Base-by-base conservation (phyloP, 2,329 filamentous ascomycete species). In the Falciphora oryzae region DNA sequence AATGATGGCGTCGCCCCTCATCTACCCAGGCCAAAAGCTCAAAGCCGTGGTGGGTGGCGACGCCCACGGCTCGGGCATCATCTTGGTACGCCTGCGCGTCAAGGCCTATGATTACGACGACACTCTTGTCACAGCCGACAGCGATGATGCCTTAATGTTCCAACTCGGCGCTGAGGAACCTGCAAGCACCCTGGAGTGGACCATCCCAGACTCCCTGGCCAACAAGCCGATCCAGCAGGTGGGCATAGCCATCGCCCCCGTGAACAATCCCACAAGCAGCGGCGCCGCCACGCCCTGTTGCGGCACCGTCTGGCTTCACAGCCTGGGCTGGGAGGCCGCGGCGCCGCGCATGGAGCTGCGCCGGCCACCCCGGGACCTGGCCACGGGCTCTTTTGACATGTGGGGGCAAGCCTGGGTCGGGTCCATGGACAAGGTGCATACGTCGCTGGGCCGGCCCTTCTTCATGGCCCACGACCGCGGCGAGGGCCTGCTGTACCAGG, bases 401-500 rank as follows among this genome's bases (percentile, higher is more conserved):
- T 75, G 72, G 71, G 68, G 67, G 22, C 67, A 66, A 6, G 68
- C 73, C 32, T 75, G 73, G 68, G 70, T 75, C 25, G 69, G 67
- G 50, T 67, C 68, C 29, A 68, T 69, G 22, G 70, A 71, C 62
- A 62, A 60, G 11, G 70, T 71, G 63, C 64, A 67, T n/a, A 63
- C 68, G 8, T 67, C 67, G 13, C 67, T 65, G 11, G 63, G 57
- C 1, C n/a, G 58, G 7, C 66, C 68, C 0, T 72, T 75, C 59
- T 65, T 66, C 13, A 65, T 74, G 11, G 71, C 71, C 11, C 70
- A 75, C 56, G 71, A 75, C 62, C 5, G 53, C 1, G 73, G 71
- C 3, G 71, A 76, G 56, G 75, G 74, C 1, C 65, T 76, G 2
- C 65, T 75, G 1, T 68, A 62, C 59, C 70, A 73, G 13, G 75